Base-by-base conservation (phyloP, 1,139 yeast genomes). In the Protomyces arabidopsidicola region DNA sequence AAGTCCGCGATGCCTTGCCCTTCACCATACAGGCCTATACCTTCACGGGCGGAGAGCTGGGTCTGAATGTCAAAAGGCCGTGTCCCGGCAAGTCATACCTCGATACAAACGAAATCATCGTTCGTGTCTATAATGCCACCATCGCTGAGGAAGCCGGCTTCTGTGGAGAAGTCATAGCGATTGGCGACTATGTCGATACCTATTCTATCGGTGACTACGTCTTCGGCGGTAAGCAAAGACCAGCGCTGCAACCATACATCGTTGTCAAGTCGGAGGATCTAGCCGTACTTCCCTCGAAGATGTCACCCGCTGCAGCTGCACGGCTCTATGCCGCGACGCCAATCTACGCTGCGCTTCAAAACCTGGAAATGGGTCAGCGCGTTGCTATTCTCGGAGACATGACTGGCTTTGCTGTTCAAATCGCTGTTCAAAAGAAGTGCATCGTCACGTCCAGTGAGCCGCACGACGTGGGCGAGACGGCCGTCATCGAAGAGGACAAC, bases 341-440 rank as follows among this genome's bases (percentile, higher is more conserved):
- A 16, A 20, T 58, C 10, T 52, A 58, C 27, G 56, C 53, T 8
- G 12, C 52, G 2, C 52, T 58, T 9, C 52, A 52, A 39, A 36
- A 36, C 20, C 27, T 58, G 3, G 56, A 53, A 20, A 31, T n/a
- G 12, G 52, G 45, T 8, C 20, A 36, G 9, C 53, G 56, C 12
- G 62, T 58, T 10, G 42, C 51, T 16, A 34, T 58, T 6, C 42
- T 58, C 1, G 62, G 62, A 6, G 62, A 58, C 20, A 38, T 52
- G 62, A 58, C 62, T 10, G 62, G 62, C 20, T 58, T 58, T 34
- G 62, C 62, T n/a, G 52, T 50, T n/a, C 62, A 58, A 42, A 58
- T 58, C 2, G 53, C 56, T n/a, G n/a, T 48, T 3, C 56, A 39
- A 31, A 58, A 52, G 42, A 50, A 55, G 36, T 58, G 62, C 22